Conservation (phyloP, 2,329 filamentous ascomycete species). For the Colletotrichum destructivum region DNA sequence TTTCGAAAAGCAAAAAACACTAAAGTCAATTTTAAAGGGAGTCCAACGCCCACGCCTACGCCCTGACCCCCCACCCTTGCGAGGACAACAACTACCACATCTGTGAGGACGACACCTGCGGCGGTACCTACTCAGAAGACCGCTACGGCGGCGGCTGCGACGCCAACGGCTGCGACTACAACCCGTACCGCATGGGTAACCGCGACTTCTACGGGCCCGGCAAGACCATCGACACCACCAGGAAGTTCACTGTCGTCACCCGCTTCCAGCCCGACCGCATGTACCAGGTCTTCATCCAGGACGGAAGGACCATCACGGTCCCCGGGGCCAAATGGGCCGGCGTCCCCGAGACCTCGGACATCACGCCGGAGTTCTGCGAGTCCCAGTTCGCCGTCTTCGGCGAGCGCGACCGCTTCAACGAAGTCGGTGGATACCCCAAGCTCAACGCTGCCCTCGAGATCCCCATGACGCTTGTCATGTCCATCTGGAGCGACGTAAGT, state of each 20-base stretch:
- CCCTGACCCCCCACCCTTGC: slow-evolving; percentile 47
- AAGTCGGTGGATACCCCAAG: slow-evolving; percentile 67
- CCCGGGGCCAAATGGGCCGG: slow-evolving; percentile 45
- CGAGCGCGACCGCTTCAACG: slow-evolving; percentile 65
- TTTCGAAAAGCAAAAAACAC: slow-evolving; percentile 40
- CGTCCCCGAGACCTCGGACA: slow-evolving; percentile 71
- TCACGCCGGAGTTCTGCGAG: slow-evolving; percentile 70
- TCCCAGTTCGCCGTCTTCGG: slow-evolving; percentile 68
- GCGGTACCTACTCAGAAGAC: slow-evolving; percentile 62
- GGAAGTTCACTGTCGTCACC: slow-evolving; percentile 73
- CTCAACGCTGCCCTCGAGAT: slow-evolving; percentile 67
- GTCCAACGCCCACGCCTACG: slow-evolving; percentile 47
- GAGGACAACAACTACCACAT: slow-evolving; percentile 41
- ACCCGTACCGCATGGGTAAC: slow-evolving; percentile 73
- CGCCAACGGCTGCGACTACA: slow-evolving; percentile 77
- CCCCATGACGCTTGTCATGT: slow-evolving; percentile 76
- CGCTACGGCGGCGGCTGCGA: slow-evolving; percentile 74
- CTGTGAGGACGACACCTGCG: slow-evolving; percentile 54
- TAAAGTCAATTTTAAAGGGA: slow-evolving; percentile 25
- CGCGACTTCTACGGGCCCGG: slow-evolving; percentile 72
- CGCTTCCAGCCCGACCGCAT: slow-evolving; percentile 61
- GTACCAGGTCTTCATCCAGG: slow-evolving; percentile 43
- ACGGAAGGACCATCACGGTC: slow-evolving; percentile 32
- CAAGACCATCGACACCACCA: slow-evolving; percentile 69
- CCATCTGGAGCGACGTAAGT: slow-evolving; percentile 69